Percentiles rank a stretch among this genome's conserved stretches.
These are phyloP conservation scores for Canna indica DNA, from an alignment of 176 grass and related monocot genomes.

Conservation along the genomic window DNA sequence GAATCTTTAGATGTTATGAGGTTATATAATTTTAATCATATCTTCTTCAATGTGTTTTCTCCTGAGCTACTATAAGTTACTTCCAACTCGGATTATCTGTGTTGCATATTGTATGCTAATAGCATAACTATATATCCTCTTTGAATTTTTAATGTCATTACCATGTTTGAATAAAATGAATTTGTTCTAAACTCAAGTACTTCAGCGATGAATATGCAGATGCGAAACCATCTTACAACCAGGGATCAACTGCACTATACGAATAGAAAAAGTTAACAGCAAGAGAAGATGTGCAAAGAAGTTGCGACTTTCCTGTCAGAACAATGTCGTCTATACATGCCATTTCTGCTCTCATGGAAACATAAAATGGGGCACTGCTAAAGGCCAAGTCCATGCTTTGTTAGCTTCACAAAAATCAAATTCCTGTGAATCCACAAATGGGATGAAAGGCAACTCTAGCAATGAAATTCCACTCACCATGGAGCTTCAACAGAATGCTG, in stretches of 20 bases:
- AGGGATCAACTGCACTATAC: slow-evolving; percentile 62
- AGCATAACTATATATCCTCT: background rate
- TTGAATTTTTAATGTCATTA: background rate
- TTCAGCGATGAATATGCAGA: slow-evolving; percentile 27
- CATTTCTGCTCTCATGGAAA: slow-evolving; percentile 63
- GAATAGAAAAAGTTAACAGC: slow-evolving; percentile 46
- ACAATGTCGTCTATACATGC: slow-evolving; percentile 49
- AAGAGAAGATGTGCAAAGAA: slow-evolving; percentile 31
- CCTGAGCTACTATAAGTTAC: background rate
- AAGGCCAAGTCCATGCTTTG: slow-evolving; percentile 42
- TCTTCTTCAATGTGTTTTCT: background rate
- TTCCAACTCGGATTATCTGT: background rate
- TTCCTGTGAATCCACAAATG: background rate
- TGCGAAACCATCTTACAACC: slow-evolving; percentile 76
- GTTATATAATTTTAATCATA: no score
- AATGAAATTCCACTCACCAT: background rate
- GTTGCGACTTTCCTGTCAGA: slow-evolving; percentile 16
- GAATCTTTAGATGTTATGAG: background rate
- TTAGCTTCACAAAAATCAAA: slow-evolving; percentile 37
- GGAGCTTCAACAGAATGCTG: slow-evolving; percentile 10
- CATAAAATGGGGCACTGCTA: slow-evolving; percentile 47
- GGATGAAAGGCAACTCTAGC: slow-evolving; percentile 4
- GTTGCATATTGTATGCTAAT: background rate
- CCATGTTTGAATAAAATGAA: background rate
- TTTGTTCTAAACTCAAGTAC: background rate